Conservation (phyloP, 768 basidiomycete species). For the Termitomyces sp. region DNA sequence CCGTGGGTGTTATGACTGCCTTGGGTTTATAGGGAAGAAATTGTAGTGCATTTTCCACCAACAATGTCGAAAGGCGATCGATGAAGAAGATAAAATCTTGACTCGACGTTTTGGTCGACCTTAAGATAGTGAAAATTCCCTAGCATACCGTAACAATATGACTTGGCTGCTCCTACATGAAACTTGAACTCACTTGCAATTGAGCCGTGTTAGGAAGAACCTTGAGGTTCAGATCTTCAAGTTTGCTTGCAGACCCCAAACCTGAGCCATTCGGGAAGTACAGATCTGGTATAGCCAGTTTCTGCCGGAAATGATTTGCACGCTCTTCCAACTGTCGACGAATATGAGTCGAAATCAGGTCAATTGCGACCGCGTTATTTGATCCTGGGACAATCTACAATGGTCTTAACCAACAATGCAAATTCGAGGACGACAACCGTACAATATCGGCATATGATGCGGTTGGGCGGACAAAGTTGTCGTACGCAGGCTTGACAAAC, state of each 20-base stretch:
- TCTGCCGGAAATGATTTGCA: slow-evolving; percentile 62
- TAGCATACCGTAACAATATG: slow-evolving; percentile 19
- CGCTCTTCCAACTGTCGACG: slow-evolving; percentile 79
- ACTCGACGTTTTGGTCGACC: slow-evolving; percentile 61
- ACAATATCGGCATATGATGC: slow-evolving; percentile 89
- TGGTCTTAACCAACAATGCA: neutral
- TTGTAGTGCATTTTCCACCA: slow-evolving; percentile 82
- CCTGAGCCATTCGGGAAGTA: slow-evolving; percentile 25
- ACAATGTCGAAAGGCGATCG: slow-evolving; percentile 77
- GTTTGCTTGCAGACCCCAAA: slow-evolving; percentile 21
- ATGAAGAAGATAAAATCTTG: slow-evolving; percentile 94
- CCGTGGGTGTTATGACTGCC: slow-evolving; percentile 64
- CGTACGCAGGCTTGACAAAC: slow-evolving; percentile 92
- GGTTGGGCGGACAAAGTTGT: slow-evolving; percentile 89
- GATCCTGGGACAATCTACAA: slow-evolving; percentile 90
- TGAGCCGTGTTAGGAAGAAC: slow-evolving; percentile 79
- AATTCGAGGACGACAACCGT: slow-evolving; percentile 10
- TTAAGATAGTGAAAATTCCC: slow-evolving; percentile 88
- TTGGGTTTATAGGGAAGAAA: slow-evolving; percentile 67
- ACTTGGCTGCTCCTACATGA: neutral
- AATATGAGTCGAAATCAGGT: slow-evolving; percentile 89
- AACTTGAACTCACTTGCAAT: slow-evolving; percentile 46
- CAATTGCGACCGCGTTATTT: slow-evolving; percentile 86
- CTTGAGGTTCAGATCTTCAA: slow-evolving; percentile 49
- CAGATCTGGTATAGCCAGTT: slow-evolving; percentile 55